Conservation (phyloP, 2,329 filamentous ascomycete species). For the Tympanopsis confertula region DNA sequence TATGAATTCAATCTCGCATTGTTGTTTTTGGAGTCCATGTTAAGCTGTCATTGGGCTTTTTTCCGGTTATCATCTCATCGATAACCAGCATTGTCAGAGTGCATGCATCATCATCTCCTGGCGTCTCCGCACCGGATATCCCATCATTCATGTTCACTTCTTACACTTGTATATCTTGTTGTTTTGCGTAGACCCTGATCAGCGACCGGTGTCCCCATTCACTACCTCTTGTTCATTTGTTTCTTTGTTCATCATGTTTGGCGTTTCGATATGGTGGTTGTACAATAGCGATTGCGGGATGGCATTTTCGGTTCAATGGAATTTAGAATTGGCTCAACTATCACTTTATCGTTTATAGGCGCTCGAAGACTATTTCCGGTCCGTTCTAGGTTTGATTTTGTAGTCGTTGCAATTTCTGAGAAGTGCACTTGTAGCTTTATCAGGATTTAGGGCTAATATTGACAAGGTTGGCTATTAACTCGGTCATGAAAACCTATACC, state of each 20-base stretch:
- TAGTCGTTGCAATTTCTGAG: no score
- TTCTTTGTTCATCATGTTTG: not conserved
- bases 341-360: no score
- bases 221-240: not conserved
- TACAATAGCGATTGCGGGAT: no score
- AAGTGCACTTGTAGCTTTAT: no score
- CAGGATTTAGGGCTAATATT: not conserved
- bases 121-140: not conserved
- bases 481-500: not conserved
- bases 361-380: no score
- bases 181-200: not conserved
- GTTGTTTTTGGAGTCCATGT: conserved; percentile 41
- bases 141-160: not conserved
- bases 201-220: not conserved
- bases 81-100: conserved; percentile 2
- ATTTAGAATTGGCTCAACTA: no score
- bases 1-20: conserved; percentile 57
- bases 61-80: not conserved
- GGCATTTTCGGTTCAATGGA: no score
- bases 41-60: conserved; percentile 55
- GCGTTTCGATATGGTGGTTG: no score
- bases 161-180: not conserved
- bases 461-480: not conserved
- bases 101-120: not conserved
- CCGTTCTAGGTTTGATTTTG: no score